Evolutionary conservation across 2,329 filamentous ascomycete genomes (phyloP).

Genomic region (Cercospora sp.): DNA sequence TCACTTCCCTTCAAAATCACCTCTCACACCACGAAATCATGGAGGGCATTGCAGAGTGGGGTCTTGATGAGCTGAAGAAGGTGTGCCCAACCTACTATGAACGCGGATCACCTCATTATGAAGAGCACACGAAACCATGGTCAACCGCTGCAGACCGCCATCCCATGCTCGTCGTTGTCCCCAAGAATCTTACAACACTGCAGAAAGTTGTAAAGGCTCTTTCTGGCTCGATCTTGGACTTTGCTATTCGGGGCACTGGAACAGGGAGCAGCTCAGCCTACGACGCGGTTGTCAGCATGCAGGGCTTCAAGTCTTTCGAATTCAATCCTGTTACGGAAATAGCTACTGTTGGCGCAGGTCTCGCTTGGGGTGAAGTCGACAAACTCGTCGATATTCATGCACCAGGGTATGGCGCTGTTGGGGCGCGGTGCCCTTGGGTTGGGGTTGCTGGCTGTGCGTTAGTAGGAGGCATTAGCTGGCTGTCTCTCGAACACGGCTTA

Average conservation of each 20-base stretch:
- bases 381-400: constrained; percentile 39
- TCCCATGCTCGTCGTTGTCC: constrained; percentile 41
- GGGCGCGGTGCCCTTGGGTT: constrained; percentile 42
- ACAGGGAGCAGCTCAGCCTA: constrained; percentile 41
- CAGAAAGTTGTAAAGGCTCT: constrained; percentile 39
- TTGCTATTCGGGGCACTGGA: constrained; percentile 42
- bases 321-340: constrained; percentile 38
- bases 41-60: constrained; percentile 1
- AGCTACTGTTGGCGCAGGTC: constrained; percentile 41
- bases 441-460: constrained; percentile 44
- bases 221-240: constrained; percentile 39
- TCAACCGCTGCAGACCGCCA: constrained; percentile 38
- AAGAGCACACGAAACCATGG: constrained; percentile 34
- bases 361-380: constrained; percentile 43
- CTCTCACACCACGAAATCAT: neutral
- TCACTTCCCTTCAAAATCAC: neutral
- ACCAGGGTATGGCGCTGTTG: constrained; percentile 41
- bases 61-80: constrained; percentile 3
- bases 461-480: constrained; percentile 44
- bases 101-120: constrained; percentile 19
- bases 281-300: constrained; percentile 43
- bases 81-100: constrained; percentile 13
- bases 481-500: constrained; percentile 42
- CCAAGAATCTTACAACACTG: constrained; percentile 35
- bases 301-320: constrained; percentile 41